Percentiles rank a stretch among this genome's conserved stretches.
Conservation (phyloP, 768 basidiomycete species). For the Termitomyces sp. region DNA sequence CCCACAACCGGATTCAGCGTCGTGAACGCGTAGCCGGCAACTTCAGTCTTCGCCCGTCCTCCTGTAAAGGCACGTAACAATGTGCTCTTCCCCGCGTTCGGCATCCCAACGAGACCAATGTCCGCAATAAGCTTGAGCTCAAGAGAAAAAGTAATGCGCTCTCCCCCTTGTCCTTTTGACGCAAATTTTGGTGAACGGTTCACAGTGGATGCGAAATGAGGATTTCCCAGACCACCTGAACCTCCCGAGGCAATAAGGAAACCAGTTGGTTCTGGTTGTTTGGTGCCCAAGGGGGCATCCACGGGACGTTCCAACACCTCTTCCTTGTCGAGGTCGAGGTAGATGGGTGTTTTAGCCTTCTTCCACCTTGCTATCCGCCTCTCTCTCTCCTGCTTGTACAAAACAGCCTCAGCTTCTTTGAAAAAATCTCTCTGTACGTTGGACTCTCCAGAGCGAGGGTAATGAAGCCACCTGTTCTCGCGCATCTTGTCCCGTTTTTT, state of each 20-base stretch:
- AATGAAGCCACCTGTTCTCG: constrained; percentile 75
- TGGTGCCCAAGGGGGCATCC: constrained; percentile 65
- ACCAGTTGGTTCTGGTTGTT: constrained; percentile 51
- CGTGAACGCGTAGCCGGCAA: constrained; percentile 92
- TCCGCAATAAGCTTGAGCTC: constrained; percentile 95
- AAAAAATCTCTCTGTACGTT: constrained; percentile 67
- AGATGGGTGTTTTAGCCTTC: constrained; percentile 44
- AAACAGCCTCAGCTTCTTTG: constrained; percentile 62
- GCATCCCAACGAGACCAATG: constrained; percentile 94
- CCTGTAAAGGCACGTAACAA: constrained; percentile 87
- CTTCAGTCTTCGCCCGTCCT: constrained; percentile 77
- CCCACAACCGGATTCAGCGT: constrained; percentile 94
- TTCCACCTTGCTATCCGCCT: constrained; percentile 46
- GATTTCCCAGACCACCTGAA: constrained; percentile 82
- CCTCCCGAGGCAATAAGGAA: constrained; percentile 79
- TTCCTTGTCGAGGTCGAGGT: constrained; percentile 62
- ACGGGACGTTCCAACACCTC: constrained; percentile 39
- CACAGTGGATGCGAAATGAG: constrained; percentile 68
- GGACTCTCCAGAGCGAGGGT: constrained; percentile 61
- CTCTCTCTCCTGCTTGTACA: constrained; percentile 63
- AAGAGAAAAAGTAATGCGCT: constrained; percentile 76
- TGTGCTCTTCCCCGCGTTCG: constrained; percentile 94
- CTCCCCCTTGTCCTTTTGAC: constrained; percentile 72
- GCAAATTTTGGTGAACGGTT: constrained; percentile 88
- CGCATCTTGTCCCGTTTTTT: constrained; percentile 61